A percentile compares a stretch with the other conserved stretches of the same genome.
Evolutionary conservation across 495 filamentous ascomycete species (phyloP).

Genomic region (Collariella sp.): DNA sequence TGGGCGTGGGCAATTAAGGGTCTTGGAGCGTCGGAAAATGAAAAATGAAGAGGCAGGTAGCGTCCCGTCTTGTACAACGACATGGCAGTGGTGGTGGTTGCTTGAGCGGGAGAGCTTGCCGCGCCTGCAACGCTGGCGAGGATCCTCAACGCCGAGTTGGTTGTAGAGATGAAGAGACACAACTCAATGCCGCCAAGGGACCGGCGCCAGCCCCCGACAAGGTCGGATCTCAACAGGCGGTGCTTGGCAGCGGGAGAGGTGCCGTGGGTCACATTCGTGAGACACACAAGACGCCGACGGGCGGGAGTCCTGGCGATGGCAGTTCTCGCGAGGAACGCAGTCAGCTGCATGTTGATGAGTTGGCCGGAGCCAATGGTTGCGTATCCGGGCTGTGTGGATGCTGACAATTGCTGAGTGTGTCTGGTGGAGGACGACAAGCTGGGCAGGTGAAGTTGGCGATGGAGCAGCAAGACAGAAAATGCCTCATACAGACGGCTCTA

Average conservation of each 20-base stretch:
- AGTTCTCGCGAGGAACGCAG: not conserved
- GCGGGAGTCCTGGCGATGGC: not conserved
- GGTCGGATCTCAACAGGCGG: conserved; percentile 6
- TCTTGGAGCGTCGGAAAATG: not conserved
- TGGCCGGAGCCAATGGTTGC: conserved; percentile 1
- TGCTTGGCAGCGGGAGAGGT: conserved; percentile 5
- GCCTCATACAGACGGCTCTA: conserved; percentile 9
- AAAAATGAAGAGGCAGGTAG: not conserved
- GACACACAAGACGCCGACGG: not conserved
- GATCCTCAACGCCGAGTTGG: not conserved
- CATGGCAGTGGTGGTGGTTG: too few relatives aligned
- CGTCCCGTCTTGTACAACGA: not conserved
- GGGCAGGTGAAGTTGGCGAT: not conserved
- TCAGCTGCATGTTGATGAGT: not conserved
- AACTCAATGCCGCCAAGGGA: not conserved
- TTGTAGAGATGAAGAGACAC: not conserved
- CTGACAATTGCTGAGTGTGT: conserved; percentile 8
- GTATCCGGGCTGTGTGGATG: not conserved
- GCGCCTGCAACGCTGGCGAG: not conserved
- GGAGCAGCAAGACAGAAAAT: conserved; percentile 7
- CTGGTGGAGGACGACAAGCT: conserved; percentile 2
- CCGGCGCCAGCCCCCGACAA: not conserved
- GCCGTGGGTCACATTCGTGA: conserved; percentile 5
- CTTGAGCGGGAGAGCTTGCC: too few relatives aligned
- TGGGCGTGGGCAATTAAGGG: not conserved